Base-by-base conservation (phyloP, 148 eudicot species). In the Fagopyrum tataricum region DNA sequence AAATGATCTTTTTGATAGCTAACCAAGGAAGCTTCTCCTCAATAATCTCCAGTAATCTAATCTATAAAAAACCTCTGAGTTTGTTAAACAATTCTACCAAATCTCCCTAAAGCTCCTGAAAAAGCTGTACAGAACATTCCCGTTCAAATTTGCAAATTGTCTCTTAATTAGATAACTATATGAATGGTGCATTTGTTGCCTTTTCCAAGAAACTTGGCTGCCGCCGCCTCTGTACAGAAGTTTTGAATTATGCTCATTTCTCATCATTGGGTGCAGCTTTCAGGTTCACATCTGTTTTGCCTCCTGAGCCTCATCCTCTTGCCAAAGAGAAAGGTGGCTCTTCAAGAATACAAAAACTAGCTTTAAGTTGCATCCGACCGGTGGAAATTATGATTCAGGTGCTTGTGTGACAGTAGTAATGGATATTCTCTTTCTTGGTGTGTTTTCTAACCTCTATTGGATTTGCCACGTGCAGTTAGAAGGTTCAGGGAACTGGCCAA, bases 401-500 rank as follows among this genome's bases (percentile, higher is more conserved):
- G 75, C 46, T 51, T 15, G 68, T 58, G 41, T 13, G 18, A 4
- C 6, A 31, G 71, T 75, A 39, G 20, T 67, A 11, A 31, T 46
- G 74, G 42, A 73, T 49, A 72, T 17, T 72, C 26, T 41, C 67
- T 73, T 42, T 14, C 20, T 64, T 37, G 42, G 44, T 21, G n/a
- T 64, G 39, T 37, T 64, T 64, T 18, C 69, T 64, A 15, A 64
- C 2, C 69, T 64, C 17, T 64, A 15, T 24, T 58, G 78, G 47
- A 66, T 64, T 44, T 26, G 51, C 40, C 77, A 77, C 75, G 56
- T 73, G 71, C 74, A 94, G 98, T 81, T 94, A 83, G 97, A 95
- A 78, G 98, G 98, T 72, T 95, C 98, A 72, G 97, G 98, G 46
- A 91, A 87, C 78, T 95, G 98, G 98, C 98, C 97, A 68, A 84